These are phyloP conservation scores for Epichloe elymi DNA, from an alignment of 2,329 filamentous ascomycete genomes.

Conservation along the genomic window DNA sequence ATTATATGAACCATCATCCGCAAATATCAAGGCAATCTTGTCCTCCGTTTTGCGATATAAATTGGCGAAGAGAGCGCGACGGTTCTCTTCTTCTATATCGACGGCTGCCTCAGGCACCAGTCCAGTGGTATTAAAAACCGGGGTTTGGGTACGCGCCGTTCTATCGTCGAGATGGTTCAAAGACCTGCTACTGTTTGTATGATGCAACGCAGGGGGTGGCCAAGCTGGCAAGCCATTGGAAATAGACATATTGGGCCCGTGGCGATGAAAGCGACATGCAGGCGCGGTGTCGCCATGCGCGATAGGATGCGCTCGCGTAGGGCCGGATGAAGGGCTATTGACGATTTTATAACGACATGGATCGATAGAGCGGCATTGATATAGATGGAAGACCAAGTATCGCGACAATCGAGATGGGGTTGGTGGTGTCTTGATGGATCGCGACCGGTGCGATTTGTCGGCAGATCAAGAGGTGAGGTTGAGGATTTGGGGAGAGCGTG, in stretches of 20 bases:
- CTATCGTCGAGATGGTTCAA: slow-evolving; percentile 50
- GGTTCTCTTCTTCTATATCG: slow-evolving; percentile 54
- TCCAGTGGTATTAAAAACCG: slow-evolving; percentile 33
- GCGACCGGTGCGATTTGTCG: slow-evolving; percentile 33
- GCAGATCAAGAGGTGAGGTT: slow-evolving; percentile 44
- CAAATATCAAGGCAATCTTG: slow-evolving; percentile 65
- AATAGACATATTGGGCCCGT: slow-evolving; percentile 49
- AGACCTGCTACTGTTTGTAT: slow-evolving; percentile 33
- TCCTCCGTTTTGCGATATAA: slow-evolving; percentile 66
- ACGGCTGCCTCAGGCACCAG: slow-evolving; percentile 48
- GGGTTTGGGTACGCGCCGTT: slow-evolving; percentile 35
- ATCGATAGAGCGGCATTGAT: slow-evolving; percentile 36
- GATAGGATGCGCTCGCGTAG: slow-evolving; percentile 37
- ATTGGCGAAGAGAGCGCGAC: slow-evolving; percentile 62
- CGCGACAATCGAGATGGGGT: slow-evolving; percentile 24
- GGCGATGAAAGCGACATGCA: slow-evolving; percentile 34
- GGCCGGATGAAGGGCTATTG: slow-evolving; percentile 32
- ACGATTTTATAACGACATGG: slow-evolving; percentile 35
- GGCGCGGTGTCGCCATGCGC: slow-evolving; percentile 44
- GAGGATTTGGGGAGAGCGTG: slow-evolving; percentile 30
- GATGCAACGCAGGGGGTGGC: slow-evolving; percentile 45
- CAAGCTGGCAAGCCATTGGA: slow-evolving; percentile 53
- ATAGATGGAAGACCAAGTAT: slow-evolving; percentile 35
- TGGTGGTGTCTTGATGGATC: slow-evolving; percentile 39
- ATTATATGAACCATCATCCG: slow-evolving; percentile 41